Conservation (phyloP, 495 filamentous ascomycete species). For the Penicillium simplicissimum region DNA sequence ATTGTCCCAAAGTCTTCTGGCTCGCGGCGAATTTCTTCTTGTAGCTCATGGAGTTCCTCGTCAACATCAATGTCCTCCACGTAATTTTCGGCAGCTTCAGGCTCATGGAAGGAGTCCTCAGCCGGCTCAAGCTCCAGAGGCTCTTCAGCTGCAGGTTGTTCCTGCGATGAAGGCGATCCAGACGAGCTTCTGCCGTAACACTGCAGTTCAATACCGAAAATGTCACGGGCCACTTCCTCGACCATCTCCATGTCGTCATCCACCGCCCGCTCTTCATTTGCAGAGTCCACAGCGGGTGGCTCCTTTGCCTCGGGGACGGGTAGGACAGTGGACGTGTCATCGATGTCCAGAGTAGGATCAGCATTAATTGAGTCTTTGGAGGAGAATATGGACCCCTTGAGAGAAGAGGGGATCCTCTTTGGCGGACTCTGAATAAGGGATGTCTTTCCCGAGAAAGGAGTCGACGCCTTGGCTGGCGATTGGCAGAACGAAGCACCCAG, state of each 20-base stretch:
- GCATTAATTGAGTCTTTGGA: conserved; percentile 9
- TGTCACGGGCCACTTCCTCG: conserved; percentile 31
- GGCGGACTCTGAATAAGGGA: conserved; percentile 49
- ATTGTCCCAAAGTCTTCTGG: conserved; percentile 27
- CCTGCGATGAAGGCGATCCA: conserved; percentile 6
- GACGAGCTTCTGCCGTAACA: conserved; percentile 14
- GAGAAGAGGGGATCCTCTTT: conserved; percentile 42
- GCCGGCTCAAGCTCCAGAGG: conserved; percentile 10
- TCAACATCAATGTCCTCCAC: conserved; percentile 11
- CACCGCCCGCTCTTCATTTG: not conserved
- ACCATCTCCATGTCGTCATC: conserved; percentile 26
- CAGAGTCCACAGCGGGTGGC: not conserved
- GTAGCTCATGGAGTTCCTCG: conserved; percentile 7
- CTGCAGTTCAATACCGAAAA: conserved; percentile 29
- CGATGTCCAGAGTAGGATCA: not conserved
- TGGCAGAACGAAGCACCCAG: conserved; percentile 39
- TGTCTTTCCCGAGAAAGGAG: conserved; percentile 33
- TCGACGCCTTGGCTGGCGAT: conserved; percentile 30
- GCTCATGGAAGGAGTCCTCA: conserved; percentile 2
- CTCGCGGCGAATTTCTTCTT: conserved; percentile 20
- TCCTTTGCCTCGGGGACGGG: not conserved
- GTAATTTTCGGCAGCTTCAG: not conserved
- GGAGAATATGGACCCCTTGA: conserved; percentile 35
- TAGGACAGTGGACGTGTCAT: not conserved
- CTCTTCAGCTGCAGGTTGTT: conserved; percentile 2